phyloP scores from a whole-genome alignment of 306 rosid genomes.

The Mimosa pudica region DNA sequence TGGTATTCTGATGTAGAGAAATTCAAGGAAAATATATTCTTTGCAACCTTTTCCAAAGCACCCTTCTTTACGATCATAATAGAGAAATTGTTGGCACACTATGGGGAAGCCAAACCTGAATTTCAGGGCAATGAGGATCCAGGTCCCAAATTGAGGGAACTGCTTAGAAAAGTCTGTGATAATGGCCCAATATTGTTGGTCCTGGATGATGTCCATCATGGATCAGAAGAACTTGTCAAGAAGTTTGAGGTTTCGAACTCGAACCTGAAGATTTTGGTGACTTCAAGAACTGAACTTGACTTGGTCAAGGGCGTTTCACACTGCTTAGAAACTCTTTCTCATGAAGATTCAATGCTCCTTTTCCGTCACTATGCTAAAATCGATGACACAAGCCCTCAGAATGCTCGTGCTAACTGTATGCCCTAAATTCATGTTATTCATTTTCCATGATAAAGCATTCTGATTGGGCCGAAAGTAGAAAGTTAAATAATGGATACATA shows the following conservation, averaged over 20 bases:
- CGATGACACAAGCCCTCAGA: not conserved
- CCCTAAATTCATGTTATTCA: no score
- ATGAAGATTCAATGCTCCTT: slow-evolving; percentile 30
- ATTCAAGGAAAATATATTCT: slow-evolving; percentile 54
- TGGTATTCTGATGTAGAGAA: not conserved
- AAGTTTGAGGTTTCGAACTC: slow-evolving; percentile 43
- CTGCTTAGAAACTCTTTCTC: not conserved
- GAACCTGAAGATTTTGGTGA: slow-evolving; percentile 58
- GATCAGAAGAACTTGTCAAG: slow-evolving; percentile 47
- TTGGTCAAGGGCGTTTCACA: slow-evolving; percentile 22
- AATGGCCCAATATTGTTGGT: slow-evolving; percentile 44
- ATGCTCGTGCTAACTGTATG: not conserved
- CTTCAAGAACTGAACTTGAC: slow-evolving; percentile 47
- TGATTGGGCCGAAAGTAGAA: no score
- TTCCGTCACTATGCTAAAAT: not conserved
- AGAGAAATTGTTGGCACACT: slow-evolving; percentile 31
- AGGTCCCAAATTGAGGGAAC: not conserved
- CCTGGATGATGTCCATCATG: slow-evolving; percentile 57
- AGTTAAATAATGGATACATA: no score
- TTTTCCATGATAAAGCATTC: no score
- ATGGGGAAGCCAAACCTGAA: not conserved
- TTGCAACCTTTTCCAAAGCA: slow-evolving; percentile 35
- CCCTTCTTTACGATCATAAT: slow-evolving; percentile 41
- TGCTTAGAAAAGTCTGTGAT: not conserved
- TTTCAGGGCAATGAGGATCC: not conserved